phyloP scores from a whole-genome alignment of 441 rosid genomes.

The Populus hybrid region DNA sequence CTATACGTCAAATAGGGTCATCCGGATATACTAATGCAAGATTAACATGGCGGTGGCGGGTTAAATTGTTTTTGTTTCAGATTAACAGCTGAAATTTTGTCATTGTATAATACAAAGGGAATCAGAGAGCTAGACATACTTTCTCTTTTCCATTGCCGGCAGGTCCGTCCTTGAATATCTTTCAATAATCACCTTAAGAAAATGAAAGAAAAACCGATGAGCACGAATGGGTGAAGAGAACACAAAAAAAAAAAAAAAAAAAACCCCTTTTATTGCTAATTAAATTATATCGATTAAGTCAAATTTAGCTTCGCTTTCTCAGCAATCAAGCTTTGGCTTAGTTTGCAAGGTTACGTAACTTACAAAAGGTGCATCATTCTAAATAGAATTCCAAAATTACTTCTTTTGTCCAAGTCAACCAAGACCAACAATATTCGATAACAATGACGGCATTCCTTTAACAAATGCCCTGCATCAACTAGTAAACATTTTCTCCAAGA shows the following conservation, averaged over 20 bases:
- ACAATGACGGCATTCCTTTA: background rate
- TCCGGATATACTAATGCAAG: background rate
- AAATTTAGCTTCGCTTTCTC: background rate
- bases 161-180: constrained; percentile 46
- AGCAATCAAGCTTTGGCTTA: background rate
- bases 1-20: background rate
- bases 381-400: background rate
- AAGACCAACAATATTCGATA: background rate
- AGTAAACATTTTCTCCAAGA: background rate
- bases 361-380: background rate
- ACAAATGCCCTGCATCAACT: background rate
- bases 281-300: background rate
- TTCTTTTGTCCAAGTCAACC: background rate
- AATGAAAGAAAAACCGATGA: background rate
- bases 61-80: background rate
- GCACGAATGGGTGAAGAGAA: background rate
- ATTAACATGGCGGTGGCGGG: background rate
- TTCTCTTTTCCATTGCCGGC: constrained; percentile 47
- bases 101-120: background rate
- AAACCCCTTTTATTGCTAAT: background rate
- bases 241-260: background rate
- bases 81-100: background rate
- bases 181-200: constrained; percentile 45
- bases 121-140: constrained; percentile 22
- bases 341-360: background rate